Conservation (phyloP, 2,329 filamentous ascomycete genomes). For the Colletotrichum sp. region DNA sequence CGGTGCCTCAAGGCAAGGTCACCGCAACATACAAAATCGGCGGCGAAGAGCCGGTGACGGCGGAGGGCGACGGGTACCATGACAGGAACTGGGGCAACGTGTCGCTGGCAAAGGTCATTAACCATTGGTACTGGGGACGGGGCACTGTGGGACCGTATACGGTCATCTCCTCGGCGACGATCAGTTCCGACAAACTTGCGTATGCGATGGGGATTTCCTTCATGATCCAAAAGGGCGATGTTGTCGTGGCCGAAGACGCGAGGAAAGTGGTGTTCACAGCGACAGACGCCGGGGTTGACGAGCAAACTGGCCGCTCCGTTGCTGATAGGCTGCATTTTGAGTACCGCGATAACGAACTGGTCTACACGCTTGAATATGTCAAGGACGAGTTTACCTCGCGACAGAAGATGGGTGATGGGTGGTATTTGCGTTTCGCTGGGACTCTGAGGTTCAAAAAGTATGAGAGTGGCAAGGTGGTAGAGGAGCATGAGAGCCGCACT, state of each 20-base stretch:
- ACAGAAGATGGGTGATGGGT: background rate
- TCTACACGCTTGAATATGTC: background rate
- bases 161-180: background rate
- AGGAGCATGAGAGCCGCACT: background rate
- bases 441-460: background rate
- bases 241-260: background rate
- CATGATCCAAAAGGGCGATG: background rate
- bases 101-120: background rate
- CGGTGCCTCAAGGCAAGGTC: background rate
- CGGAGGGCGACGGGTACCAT: background rate
- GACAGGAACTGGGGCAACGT: background rate
- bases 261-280: background rate
- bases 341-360: background rate
- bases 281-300: background rate
- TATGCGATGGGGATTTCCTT: background rate
- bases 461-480: background rate
- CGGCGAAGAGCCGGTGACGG: background rate
- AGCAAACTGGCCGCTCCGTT: background rate
- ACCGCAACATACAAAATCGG: background rate
- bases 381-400: background rate
- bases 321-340: background rate
- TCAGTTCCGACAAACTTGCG: background rate
- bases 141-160: background rate
- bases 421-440: background rate
- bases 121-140: background rate